Evolutionary conservation across 495 filamentous ascomycete species (phyloP).

Genomic region (Lasiosphaeriaceae sp.): DNA sequence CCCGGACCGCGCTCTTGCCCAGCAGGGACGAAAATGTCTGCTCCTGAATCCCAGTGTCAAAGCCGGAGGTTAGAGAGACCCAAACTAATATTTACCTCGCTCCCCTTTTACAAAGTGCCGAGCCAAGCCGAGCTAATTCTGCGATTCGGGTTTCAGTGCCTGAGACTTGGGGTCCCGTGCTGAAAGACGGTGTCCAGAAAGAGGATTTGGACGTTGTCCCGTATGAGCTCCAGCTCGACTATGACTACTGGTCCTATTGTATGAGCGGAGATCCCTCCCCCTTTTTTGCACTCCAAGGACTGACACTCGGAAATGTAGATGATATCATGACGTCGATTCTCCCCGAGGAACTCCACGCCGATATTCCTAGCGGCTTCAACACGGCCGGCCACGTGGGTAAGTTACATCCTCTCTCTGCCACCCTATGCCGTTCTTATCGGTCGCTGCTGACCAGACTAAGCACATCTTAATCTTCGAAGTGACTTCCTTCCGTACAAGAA

Average conservation of each 20-base stretch:
- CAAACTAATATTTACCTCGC: too few species aligned
- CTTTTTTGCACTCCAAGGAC: neutral
- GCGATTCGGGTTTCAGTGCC: slow-evolving; percentile 52
- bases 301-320: slow-evolving; percentile 41
- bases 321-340: slow-evolving; percentile 80
- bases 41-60: slow-evolving; percentile 69
- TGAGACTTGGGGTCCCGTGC: slow-evolving; percentile 65
- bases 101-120: too few species aligned
- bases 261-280: slow-evolving; percentile 24
- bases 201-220: slow-evolving; percentile 65
- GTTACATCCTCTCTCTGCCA: slow-evolving; percentile 11
- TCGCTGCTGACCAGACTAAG: slow-evolving; percentile 32
- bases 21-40: slow-evolving; percentile 62
- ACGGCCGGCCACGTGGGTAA: slow-evolving; percentile 82
- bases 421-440: neutral
- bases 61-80: slow-evolving; percentile 52
- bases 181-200: slow-evolving; percentile 64
- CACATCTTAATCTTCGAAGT: slow-evolving; percentile 86
- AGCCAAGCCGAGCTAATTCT: too few species aligned
- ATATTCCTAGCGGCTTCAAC: slow-evolving; percentile 82
- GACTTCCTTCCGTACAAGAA: slow-evolving; percentile 76
- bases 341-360: slow-evolving; percentile 58
- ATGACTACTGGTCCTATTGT: slow-evolving; percentile 84
- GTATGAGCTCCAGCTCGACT: slow-evolving; percentile 71
- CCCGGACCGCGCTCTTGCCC: slow-evolving; percentile 50